phyloP scores from a whole-genome alignment of 305 asterid species.

The Euphrasia arctica region DNA sequence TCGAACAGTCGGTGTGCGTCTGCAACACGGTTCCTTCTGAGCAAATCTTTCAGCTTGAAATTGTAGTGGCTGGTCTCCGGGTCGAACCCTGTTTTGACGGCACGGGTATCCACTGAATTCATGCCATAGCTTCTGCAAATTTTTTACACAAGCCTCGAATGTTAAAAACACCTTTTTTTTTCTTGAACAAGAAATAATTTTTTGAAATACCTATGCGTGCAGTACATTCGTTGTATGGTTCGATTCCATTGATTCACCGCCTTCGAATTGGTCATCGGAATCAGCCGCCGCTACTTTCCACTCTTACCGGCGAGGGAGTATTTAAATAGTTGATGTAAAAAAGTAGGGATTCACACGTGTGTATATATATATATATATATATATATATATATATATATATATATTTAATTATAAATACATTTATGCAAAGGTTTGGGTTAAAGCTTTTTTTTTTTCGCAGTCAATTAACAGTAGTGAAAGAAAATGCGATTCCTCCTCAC shows the following conservation, averaged over 20 bases:
- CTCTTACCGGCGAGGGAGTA: too few relatives aligned
- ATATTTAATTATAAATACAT: too few relatives aligned
- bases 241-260: conserved; percentile 28
- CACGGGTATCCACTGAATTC: conserved; percentile 49
- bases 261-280: conserved; percentile 24
- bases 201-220: conserved; percentile 23
- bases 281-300: too few relatives aligned
- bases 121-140: conserved; percentile 28
- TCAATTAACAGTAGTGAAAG: not conserved
- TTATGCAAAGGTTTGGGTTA: too few relatives aligned
- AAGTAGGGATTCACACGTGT: not conserved
- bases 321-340: too few relatives aligned
- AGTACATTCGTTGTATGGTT: conserved; percentile 29
- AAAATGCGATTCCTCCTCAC: conserved; percentile 34
- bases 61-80: conserved; percentile 47
- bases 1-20: conserved; percentile 64
- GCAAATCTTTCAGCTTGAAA: conserved; percentile 43
- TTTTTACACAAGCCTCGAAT: conserved; percentile 16
- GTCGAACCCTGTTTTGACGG: conserved; percentile 67
- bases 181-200: not conserved
- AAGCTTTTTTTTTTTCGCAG: not conserved
- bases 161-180: not conserved
- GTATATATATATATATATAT: too few relatives aligned
- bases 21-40: conserved; percentile 27
- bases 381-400: too few relatives aligned